Conservation (phyloP, 2,329 filamentous ascomycete species). For the Emmonsiellopsis sp. region DNA sequence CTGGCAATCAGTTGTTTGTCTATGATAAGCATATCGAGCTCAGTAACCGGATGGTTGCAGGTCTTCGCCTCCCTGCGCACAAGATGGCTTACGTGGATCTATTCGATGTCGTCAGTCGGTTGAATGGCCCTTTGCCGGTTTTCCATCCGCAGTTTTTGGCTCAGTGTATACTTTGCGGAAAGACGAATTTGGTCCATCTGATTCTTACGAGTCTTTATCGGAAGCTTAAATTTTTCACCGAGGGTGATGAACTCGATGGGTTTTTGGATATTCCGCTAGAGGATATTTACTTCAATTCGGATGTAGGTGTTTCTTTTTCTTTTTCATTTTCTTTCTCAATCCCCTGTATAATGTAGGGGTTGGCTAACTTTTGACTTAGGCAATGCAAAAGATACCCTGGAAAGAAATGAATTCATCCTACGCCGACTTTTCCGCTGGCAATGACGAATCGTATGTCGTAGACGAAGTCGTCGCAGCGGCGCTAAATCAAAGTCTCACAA, state of each 20-base stretch:
- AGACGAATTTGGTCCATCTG: constrained; percentile 59
- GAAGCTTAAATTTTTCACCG: constrained; percentile 71
- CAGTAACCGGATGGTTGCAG: constrained; percentile 50
- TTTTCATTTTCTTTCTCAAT: neutral
- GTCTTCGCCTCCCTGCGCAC: constrained; percentile 41
- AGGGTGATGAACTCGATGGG: constrained; percentile 71
- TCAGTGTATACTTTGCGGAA: constrained; percentile 77
- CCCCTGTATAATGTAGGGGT: neutral
- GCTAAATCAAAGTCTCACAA: constrained; percentile 69
- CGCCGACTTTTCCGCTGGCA: constrained; percentile 40
- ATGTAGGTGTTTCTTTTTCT: constrained; percentile 26
- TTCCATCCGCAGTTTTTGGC: constrained; percentile 89
- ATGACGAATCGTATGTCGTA: constrained; percentile 55
- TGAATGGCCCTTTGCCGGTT: constrained; percentile 80
- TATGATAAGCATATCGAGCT: constrained; percentile 67
- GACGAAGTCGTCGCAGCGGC: constrained; percentile 60
- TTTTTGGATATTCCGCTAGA: constrained; percentile 55
- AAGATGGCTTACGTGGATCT: constrained; percentile 53
- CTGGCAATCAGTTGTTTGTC: constrained; percentile 84
- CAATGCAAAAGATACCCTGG: constrained; percentile 31
- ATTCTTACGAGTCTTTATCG: constrained; percentile 65
- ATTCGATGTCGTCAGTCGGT: constrained; percentile 69
- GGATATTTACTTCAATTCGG: constrained; percentile 38
- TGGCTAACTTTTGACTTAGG: constrained; percentile 20
- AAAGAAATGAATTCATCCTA: constrained; percentile 46